These are phyloP conservation scores for Talinum fruticosum DNA, from an alignment of 148 eudicot species.

Conservation along the genomic window DNA sequence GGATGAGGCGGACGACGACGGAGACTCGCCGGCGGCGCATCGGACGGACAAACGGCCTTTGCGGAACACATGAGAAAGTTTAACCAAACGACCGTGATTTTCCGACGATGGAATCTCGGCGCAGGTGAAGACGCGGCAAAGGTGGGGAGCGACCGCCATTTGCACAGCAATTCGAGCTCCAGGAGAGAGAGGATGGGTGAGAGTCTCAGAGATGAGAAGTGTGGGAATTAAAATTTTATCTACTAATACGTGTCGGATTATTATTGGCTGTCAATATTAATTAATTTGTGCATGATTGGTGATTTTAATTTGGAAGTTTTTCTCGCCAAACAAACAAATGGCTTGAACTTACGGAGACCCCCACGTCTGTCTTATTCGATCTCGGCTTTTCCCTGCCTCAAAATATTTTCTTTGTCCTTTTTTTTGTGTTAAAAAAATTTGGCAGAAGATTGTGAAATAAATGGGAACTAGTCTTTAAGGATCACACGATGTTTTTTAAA, in stretches of 20 bases:
- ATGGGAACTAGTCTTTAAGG: too few species aligned
- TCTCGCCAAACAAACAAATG: too few species aligned
- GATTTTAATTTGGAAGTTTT: too few species aligned
- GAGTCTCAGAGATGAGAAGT: neutral
- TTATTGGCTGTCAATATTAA: neutral
- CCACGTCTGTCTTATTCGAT: too few species aligned
- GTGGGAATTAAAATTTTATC: neutral
- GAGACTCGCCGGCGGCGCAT: conserved; percentile 53
- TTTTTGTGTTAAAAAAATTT: too few species aligned
- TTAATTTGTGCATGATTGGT: too few species aligned
- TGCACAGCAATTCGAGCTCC: neutral
- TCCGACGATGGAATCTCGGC: conserved; percentile 45
- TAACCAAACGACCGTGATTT: conserved; percentile 16
- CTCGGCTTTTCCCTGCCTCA: too few species aligned
- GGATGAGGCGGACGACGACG: conserved; percentile 18
- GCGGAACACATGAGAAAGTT: conserved; percentile 14
- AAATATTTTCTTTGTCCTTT: too few species aligned
- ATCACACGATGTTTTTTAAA: too few species aligned
- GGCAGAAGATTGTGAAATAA: too few species aligned
- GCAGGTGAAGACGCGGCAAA: conserved; percentile 36
- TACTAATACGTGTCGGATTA: neutral
- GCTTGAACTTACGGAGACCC: too few species aligned
- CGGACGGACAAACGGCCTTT: conserved; percentile 40
- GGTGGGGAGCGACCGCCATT: conserved; percentile 74
- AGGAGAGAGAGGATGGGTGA: neutral